Conservation (phyloP, 192 early-diverging fungal species). For the Entomortierella parvispora region DNA sequence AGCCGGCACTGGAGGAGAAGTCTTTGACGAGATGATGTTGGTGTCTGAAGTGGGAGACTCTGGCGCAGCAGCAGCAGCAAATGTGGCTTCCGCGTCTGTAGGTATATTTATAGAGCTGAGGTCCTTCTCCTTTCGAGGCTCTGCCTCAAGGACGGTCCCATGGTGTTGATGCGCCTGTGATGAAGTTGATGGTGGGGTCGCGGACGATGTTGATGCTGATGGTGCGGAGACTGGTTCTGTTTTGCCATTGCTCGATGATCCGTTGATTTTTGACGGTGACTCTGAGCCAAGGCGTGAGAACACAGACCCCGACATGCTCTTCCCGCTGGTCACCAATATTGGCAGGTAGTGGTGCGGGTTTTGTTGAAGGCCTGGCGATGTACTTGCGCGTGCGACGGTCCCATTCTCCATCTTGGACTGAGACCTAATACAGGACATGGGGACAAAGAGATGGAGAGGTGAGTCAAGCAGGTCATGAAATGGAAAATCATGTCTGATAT, state of each 20-base stretch:
- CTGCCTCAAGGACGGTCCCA: too few species aligned
- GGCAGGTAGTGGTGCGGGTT: constrained; percentile 38
- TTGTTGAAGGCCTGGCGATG: constrained; percentile 31
- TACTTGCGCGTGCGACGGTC: constrained; percentile 22
- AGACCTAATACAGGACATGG: constrained; percentile 2
- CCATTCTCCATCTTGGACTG: constrained; percentile 44
- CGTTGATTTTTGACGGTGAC: background rate
- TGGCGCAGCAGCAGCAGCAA: too few species aligned
- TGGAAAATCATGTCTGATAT: background rate
- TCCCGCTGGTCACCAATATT: constrained; percentile 36
- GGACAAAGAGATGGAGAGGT: background rate
- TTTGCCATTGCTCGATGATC: background rate
- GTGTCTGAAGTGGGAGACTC: too few species aligned
- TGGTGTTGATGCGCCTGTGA: background rate
- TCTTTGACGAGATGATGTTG: background rate
- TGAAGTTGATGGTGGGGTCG: background rate
- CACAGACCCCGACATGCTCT: constrained; percentile 29
- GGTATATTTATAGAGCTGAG: too few species aligned
- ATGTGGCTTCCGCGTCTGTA: too few species aligned
- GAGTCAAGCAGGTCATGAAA: constrained; percentile 1
- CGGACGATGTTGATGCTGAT: background rate
- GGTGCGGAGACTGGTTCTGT: background rate
- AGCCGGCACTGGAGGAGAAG: background rate
- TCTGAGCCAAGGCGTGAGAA: constrained; percentile 30
- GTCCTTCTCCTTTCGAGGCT: background rate